These are phyloP conservation scores for Pyricularia pennisetigena DNA, from an alignment of 2,329 filamentous ascomycete genomes.

Conservation along the genomic window DNA sequence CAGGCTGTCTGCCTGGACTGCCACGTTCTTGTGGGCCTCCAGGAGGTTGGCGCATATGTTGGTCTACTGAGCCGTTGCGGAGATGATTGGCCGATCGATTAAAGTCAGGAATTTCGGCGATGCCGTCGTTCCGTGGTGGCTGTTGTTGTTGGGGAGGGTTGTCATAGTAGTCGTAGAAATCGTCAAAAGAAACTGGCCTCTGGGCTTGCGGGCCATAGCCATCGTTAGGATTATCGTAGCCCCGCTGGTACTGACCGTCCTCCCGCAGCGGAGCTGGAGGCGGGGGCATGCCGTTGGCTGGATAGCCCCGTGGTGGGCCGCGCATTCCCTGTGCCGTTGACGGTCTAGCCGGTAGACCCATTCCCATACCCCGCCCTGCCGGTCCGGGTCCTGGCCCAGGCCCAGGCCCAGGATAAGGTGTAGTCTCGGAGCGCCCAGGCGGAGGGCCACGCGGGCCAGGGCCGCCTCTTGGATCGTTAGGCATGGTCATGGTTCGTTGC, in stretches of 20 bases:
- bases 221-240: conserved; percentile 18
- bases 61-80: conserved; percentile 34
- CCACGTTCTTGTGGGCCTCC: conserved; percentile 16
- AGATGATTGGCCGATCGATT: conserved; percentile 24
- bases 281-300: conserved; percentile 25
- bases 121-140: conserved; percentile 20
- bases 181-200: conserved; percentile 30
- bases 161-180: conserved; percentile 47
- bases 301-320: conserved; percentile 40
- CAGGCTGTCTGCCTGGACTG: conserved; percentile 39
- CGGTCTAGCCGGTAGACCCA: conserved; percentile 38
- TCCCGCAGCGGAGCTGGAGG: conserved; percentile 14
- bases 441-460: conserved; percentile 15
- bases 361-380: conserved; percentile 34
- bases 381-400: conserved; percentile 26
- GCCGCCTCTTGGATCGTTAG: conserved; percentile 31
- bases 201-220: conserved; percentile 26
- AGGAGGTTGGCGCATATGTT: conserved; percentile 27
- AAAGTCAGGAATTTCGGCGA: conserved; percentile 21
- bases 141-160: conserved; percentile 19
- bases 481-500: conserved; percentile 53
- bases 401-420: conserved; percentile 32
- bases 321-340: conserved; percentile 44
- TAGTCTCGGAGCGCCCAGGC: conserved; percentile 29
- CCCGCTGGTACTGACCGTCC: conserved; percentile 17